Evolutionary conservation across 371 early-diverging fungal genomes (phyloP), one percentile per base, ranked within the genome.

Genomic region (Neoconidiobolus thromboides): DNA sequence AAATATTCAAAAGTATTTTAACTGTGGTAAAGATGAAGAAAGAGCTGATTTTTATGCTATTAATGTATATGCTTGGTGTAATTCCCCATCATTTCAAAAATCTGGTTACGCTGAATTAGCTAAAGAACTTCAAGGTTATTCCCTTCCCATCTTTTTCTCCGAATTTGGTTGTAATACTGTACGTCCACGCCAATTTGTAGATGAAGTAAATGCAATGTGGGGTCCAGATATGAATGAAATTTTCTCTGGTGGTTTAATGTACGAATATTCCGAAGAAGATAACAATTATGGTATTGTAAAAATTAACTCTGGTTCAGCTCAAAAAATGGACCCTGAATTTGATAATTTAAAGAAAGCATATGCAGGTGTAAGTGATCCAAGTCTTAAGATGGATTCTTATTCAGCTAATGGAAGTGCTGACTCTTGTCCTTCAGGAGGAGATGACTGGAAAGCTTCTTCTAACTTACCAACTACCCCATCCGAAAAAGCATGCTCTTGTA

Each of bases 231-330:
- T 88, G 89, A 73, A 71, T 3, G 60, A 61, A 49, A 68, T 70
- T 0, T 83, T 83, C 73, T 85, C 85, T 1, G 87, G 88, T 26
- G 88, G 86, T 40, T 75, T 89, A 43, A 79, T 83, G 49, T 89
- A 87, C 64, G 87, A 86, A 65, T 89, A 80, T 78, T 72, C 80
- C 2, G 78, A 87, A 57, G 87, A 89, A 59, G 79, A 73, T 64
- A 89, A 87, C 68, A 67, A 79, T 58, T 89, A 87, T 67, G 88
- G 89, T 1, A 62, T 89, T 3, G 86, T 86, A 49, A 69, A 79
- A 64, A 71, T 81, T 49, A 60, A 68, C 14, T 60, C 63, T 37
- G 76, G 73, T 65, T 68, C 68, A 40, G 57, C 42, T 36, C 7
- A 57, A 26, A 41, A 41, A 15, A 10, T 43, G 43, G 38, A 57